Evolutionary conservation across 1,139 yeast genomes (phyloP).

Genomic region (Suhomyces coccinellae): DNA sequence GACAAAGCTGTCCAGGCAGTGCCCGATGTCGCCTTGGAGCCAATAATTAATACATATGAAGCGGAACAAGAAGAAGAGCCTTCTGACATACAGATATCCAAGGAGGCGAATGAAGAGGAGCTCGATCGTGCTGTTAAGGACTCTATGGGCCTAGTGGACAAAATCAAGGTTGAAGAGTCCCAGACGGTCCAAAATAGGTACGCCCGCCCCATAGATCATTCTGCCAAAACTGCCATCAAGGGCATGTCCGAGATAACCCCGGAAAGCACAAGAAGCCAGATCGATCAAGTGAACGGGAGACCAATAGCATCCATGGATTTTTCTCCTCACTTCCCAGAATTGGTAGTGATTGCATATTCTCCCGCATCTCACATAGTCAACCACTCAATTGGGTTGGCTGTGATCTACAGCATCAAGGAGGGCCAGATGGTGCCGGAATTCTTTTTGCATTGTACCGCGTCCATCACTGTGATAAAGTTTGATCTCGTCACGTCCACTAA

Average conservation of each 20-base stretch:
- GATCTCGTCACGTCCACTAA: constrained; percentile 31
- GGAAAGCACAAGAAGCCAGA: neutral
- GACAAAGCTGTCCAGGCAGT: constrained; percentile 36
- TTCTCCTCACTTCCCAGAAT: constrained; percentile 43
- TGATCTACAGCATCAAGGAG: constrained; percentile 26
- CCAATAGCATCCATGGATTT: constrained; percentile 42
- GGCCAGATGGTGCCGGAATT: constrained; percentile 44
- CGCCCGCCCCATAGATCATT: constrained; percentile 13
- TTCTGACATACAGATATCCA: neutral
- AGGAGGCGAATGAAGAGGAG: constrained; percentile 10
- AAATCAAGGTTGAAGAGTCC: constrained; percentile 15
- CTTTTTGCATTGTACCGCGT: constrained; percentile 39
- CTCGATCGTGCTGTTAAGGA: constrained; percentile 19
- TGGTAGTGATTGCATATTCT: constrained; percentile 39
- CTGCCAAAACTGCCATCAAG: constrained; percentile 3
- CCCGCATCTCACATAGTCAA: neutral
- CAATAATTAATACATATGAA: neutral
- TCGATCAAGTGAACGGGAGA: constrained; percentile 3
- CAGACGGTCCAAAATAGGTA: constrained; percentile 16
- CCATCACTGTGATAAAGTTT: constrained; percentile 47
- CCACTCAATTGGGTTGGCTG: constrained; percentile 36
- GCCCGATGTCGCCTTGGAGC: constrained; percentile 1
- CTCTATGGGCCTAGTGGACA: constrained; percentile 21
- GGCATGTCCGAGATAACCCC: constrained; percentile 6
- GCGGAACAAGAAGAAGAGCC: neutral